Base-by-base conservation (phyloP, 2,329 filamentous ascomycete species). In the Colletotrichum theobromicola region DNA sequence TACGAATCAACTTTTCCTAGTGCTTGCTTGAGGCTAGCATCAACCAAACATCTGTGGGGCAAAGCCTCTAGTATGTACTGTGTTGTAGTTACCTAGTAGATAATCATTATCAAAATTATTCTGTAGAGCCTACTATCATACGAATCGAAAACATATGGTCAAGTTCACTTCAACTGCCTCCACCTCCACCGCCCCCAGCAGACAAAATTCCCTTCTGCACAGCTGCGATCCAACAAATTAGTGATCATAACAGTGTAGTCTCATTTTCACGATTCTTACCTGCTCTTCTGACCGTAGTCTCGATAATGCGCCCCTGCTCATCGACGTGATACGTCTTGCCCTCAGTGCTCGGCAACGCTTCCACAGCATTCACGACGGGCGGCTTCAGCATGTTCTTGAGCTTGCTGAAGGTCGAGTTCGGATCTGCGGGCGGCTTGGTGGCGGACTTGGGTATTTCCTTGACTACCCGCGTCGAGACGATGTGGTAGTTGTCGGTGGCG, bases 251-350 rank as follows among this genome's bases (percentile, higher is more conserved):
- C 55, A 8, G 5, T 26, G 5, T n/a, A 4, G 7, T 63, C 32
- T 16, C 15, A 21, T 3, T 4, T 15, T 18, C 3, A 5, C 32
- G 2, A 3, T 1, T 7, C 67, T 74, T 35, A 55, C 67, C 72
- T 30, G 67, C 72, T 37, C 75, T 75, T 32, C 42, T 35, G 4
- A 67, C 64, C 4, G 75, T 76, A 3, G 73, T 76, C 35, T 75
- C 65, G 32, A 76, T 75, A 37, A 75, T 53, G 13, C 46, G 37
- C 13, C 73, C 75, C 65, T 75, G 37, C 34, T 75, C 68, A 60
- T 76, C 37, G 10, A 75, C 34, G n/a, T 72, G 73, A 50, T 76
- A 76, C 16, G 74, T 67, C 69, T 76, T 76, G n/a, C 69, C 69
- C 55, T 76, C 75, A 7, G 57, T n/a, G 42, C 12, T 70, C 0